These are phyloP conservation scores for Trichoderma polysporum DNA, from an alignment of 2,329 filamentous ascomycete species.

Conservation along the genomic window DNA sequence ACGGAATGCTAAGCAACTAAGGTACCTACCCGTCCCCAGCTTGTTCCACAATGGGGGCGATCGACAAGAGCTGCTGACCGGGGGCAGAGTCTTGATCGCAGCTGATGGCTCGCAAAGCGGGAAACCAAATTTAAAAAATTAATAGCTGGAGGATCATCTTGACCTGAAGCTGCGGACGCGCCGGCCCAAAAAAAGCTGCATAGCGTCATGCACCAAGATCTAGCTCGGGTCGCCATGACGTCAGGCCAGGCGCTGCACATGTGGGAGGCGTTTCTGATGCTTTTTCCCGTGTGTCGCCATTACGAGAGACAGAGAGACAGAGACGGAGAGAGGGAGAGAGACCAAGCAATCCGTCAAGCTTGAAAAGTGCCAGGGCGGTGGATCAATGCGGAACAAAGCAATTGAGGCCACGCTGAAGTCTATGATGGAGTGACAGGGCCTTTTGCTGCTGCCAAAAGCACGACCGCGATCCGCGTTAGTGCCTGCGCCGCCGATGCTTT, in stretches of 20 bases:
- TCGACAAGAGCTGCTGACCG: constrained; percentile 8
- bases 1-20: constrained; percentile 6
- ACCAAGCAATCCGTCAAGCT: not conserved
- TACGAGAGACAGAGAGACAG: no score
- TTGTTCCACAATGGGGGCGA: constrained; percentile 12
- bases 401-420: not conserved
- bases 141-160: not conserved
- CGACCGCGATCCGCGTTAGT: not conserved
- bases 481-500: not conserved
- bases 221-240: constrained; percentile 27
- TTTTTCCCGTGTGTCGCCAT: not conserved
- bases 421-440: not conserved
- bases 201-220: constrained; percentile 24
- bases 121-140: not conserved
- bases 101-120: not conserved
- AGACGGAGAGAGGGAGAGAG: no score
- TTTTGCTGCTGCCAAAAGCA: not conserved
- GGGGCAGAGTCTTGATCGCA: not conserved
- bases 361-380: not conserved
- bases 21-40: constrained; percentile 9
- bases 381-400: not conserved
- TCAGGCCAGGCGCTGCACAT: constrained; percentile 22
- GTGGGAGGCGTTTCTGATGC: constrained; percentile 1
- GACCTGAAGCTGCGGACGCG: constrained; percentile 7
- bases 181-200: constrained; percentile 1